phyloP scores from a whole-genome alignment of 23 red algal species.

The Gracilaria caudata region DNA sequence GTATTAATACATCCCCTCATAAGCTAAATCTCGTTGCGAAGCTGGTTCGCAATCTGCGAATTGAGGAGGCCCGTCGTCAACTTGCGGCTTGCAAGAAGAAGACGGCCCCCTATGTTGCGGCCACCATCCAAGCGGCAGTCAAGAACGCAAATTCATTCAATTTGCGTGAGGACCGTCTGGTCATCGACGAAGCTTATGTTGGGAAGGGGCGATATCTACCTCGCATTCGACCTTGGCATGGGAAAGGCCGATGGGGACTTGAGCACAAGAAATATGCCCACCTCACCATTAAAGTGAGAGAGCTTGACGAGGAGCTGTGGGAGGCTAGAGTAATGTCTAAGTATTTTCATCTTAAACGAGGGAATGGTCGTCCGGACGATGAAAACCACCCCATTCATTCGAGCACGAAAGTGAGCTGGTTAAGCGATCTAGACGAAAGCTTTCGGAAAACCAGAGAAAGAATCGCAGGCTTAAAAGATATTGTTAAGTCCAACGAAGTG shows the following conservation, averaged over 20 bases:
- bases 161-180: slow-evolving; percentile 58
- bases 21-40: slow-evolving; percentile 80
- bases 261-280: slow-evolving; percentile 80
- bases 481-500: neutral
- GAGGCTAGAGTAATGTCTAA: slow-evolving; percentile 56
- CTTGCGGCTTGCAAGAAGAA: slow-evolving; percentile 68
- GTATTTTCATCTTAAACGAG: slow-evolving; percentile 61
- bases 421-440: slow-evolving; percentile 55
- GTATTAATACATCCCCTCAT: slow-evolving; percentile 54
- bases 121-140: slow-evolving; percentile 59
- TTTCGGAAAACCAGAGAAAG: slow-evolving; percentile 24
- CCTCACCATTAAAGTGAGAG: slow-evolving; percentile 50
- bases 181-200: slow-evolving; percentile 57
- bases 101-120: slow-evolving; percentile 20
- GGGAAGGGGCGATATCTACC: slow-evolving; percentile 61
- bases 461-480: neutral
- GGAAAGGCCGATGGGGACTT: slow-evolving; percentile 75
- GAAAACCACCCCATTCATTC: slow-evolving; percentile 64
- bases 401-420: slow-evolving; percentile 30
- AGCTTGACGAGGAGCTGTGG: slow-evolving; percentile 80
- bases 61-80: slow-evolving; percentile 48
- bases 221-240: slow-evolving; percentile 78
- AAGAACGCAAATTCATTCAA: slow-evolving; percentile 33
- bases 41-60: slow-evolving; percentile 57
- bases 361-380: slow-evolving; percentile 30